Base-by-base conservation (phyloP, 257 asterid species). In the Eucommia ulmoides region DNA sequence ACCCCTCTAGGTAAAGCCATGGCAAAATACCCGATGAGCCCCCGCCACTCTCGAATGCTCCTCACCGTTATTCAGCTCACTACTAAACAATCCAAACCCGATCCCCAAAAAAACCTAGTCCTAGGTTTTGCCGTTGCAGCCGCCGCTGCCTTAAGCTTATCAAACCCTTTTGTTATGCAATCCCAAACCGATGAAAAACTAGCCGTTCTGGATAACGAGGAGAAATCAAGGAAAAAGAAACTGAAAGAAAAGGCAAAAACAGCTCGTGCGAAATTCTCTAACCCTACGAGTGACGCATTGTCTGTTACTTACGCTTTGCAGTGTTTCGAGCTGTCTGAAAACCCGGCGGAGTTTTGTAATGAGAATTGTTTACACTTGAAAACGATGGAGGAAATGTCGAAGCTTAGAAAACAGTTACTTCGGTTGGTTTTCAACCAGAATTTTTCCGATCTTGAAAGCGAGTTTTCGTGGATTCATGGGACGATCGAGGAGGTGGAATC, bases 11-110 rank as follows among this genome's bases (percentile, higher is more conserved):
- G 98, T 49, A 85, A 73, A 68, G 94, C 94, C 64, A 89, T 89
- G 97, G 82, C 97, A 62, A 88, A 71, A 22, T 89, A 74, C 67
- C 97, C 97, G 0, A 78, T 89, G 97, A 81, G 84, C 53, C 97
- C 97, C 60, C 94, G 97, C 41, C 97, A 89, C 69, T 89, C 97
- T 49, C 80, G 96, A 56, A 82, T 85, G 96, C 98, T 89, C 62
- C 98, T 89, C 58, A 85, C 94, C 11, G 96, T 82, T 49, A 76
- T 89, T 62, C 82, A 74, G 62, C 74, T 80, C 44, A 82, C 82
- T 83, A 82, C 82, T 83, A 75, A 49, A 20, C 64, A 77, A 20
- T 54, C 26, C 47, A 68, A 70, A 61, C 52, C 57, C 33, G 61
- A 55, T 44, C 33, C 45, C 19, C 82, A 82, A 12, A 79, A 88